Evolutionary conservation across 78 protist species (phyloP).

Genomic region (Blattamonas nauphoetae): DNA sequence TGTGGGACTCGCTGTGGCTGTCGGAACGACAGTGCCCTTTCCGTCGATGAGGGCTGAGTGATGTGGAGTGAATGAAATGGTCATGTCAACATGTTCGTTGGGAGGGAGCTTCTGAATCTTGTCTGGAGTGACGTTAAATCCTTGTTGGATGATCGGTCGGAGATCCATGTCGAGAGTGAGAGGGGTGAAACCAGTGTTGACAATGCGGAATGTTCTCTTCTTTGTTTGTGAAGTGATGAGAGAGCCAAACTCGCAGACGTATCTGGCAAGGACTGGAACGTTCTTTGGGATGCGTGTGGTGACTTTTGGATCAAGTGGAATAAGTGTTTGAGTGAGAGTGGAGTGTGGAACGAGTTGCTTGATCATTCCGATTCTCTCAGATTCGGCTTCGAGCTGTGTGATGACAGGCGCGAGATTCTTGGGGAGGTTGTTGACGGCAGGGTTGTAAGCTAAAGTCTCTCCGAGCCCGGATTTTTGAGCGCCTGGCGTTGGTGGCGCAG

Average conservation of each 20-base stretch:
- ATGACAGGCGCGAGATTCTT: no score
- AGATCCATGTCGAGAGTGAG: conserved; percentile 19
- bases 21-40: not conserved
- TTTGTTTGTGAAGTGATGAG: conserved; percentile 23
- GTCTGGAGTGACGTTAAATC: not conserved
- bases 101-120: not conserved
- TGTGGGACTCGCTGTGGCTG: not conserved
- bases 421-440: no score
- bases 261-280: not conserved
- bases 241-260: conserved; percentile 53
- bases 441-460: no score
- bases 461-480: no score
- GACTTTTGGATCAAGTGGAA: not conserved
- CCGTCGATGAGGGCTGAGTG: no score
- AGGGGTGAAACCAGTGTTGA: conserved; percentile 30
- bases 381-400: conserved; percentile 28
- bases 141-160: not conserved
- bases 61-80: not conserved
- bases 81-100: not conserved
- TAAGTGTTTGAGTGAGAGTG: not conserved
- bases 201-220: conserved; percentile 9
- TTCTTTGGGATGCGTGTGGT: not conserved
- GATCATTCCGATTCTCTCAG: conserved; percentile 9
- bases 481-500: no score
- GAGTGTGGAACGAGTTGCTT: not conserved